Evolutionary conservation across 768 basidiomycete species (phyloP).

Genomic region (Tephrocybe rancida): DNA sequence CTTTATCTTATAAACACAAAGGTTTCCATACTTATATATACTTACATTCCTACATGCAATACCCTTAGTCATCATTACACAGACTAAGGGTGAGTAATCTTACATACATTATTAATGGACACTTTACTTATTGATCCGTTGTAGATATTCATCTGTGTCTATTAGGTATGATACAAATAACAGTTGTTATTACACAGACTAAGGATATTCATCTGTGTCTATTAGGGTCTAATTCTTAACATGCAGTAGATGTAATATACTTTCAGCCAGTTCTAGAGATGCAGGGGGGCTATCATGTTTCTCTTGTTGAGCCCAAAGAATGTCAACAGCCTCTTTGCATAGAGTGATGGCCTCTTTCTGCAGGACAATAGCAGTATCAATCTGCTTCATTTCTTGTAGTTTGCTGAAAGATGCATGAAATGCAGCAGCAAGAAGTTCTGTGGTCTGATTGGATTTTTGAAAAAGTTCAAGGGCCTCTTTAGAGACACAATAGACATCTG

Average conservation of each 20-base stretch:
- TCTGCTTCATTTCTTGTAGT: constrained; percentile 2
- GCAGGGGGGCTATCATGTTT: neutral
- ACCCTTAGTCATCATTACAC: too few relatives aligned
- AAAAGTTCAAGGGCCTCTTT: constrained; percentile 11
- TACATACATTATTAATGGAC: too few relatives aligned
- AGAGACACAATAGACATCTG: constrained; percentile 5
- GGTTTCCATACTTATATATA: too few relatives aligned
- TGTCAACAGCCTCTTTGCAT: constrained; percentile 14
- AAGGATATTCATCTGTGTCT: too few relatives aligned
- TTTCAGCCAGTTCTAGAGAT: neutral
- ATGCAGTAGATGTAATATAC: constrained; percentile 1
- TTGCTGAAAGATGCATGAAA: constrained; percentile 5
- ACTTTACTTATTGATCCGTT: too few relatives aligned
- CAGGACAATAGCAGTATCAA: constrained; percentile 9
- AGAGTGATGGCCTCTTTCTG: constrained; percentile 13
- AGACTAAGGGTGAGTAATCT: too few relatives aligned
- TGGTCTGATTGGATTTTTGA: constrained; percentile 6
- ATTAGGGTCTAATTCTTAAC: too few relatives aligned
- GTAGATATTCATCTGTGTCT: too few relatives aligned
- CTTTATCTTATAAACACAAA: too few relatives aligned
- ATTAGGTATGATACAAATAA: too few relatives aligned
- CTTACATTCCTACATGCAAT: too few relatives aligned
- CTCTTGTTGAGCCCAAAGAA: constrained; percentile 1
- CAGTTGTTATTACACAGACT: too few relatives aligned
- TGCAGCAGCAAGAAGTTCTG: constrained; percentile 10